Evolutionary conservation across 352 stramenopile species (phyloP).

Genomic region (Phytophthora nicotianae): DNA sequence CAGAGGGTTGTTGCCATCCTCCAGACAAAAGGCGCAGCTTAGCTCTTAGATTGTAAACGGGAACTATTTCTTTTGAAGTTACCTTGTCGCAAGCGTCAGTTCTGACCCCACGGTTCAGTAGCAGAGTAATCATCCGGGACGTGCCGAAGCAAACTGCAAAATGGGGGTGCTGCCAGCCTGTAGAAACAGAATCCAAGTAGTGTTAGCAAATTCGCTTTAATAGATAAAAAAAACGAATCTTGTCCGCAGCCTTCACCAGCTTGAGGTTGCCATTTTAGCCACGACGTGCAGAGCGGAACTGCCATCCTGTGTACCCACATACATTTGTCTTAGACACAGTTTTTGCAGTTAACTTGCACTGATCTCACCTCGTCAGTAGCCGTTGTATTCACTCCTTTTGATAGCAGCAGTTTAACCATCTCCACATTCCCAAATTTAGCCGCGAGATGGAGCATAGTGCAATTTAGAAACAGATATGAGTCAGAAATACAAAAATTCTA

Average conservation of each 20-base stretch:
- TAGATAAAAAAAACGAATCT: not conserved
- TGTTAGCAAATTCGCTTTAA: not conserved
- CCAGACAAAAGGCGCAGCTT: too few relatives aligned
- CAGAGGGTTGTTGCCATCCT: not conserved
- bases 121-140: too few relatives aligned
- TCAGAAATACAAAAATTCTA: not conserved
- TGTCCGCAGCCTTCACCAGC: not conserved
- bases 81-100: not conserved
- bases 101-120: too few relatives aligned
- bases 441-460: not conserved
- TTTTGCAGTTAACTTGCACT: not conserved
- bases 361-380: not conserved
- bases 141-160: not conserved
- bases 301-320: not conserved
- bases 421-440: not conserved
- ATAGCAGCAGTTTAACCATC: not conserved
- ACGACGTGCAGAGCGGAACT: not conserved
- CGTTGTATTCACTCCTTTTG: not conserved
- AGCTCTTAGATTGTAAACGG: too few relatives aligned
- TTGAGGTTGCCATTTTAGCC: not conserved
- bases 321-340: not conserved
- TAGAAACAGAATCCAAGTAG: not conserved
- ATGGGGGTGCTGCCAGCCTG: not conserved
- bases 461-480: not conserved
- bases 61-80: too few relatives aligned